Evolutionary conservation across 257 asterid species (phyloP), one percentile per base, ranked within the genome.

Genomic region (Solanum chiquidenum): DNA sequence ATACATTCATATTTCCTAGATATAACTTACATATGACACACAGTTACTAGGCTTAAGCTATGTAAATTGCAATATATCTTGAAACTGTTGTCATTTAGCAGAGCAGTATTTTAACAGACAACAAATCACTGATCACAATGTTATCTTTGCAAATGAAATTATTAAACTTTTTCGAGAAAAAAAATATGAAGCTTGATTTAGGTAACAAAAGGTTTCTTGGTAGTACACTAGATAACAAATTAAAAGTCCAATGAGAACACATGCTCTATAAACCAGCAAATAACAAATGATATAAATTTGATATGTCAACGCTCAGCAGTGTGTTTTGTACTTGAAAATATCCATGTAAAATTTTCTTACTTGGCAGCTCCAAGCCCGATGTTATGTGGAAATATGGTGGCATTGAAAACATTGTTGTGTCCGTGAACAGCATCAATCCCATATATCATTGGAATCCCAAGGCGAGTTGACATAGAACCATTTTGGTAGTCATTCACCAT

Each of bases 391-490:
- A 94, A 95, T 88, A 95, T 94, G 89, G 98, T 95, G 87, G 98
- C 98, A 74, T 94, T 95, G 64, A 90, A 89, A 87, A 94, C 95
- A 76, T 90, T 95, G 90, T 95, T 95, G 94, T 95, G 93, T 68
- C 98, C 98, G 69, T 95, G 98, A 86, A 95, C 94, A 72, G 98
- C 98, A 91, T 95, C 98, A 49, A 94, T 95, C 84, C 98, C 98
- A 88, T 94, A 95, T 77, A 95, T 92, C 98, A 95, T 94, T 12
- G 98, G 98, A 74, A 95, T 95, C 73, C 95, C 96, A 7, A 95
- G 95, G 85, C 96, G 97, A 37, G 98, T 93, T 40, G 97, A 92
- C 88, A 95, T 74, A 75, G 98, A 92, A 31, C 94, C 98, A 29
- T 94, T 93, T 90, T 95, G 98, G 90, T 92, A 93, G 55, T 72